Base-by-base conservation (phyloP, 2,329 filamentous ascomycete genomes). In the Fusarium citri region DNA sequence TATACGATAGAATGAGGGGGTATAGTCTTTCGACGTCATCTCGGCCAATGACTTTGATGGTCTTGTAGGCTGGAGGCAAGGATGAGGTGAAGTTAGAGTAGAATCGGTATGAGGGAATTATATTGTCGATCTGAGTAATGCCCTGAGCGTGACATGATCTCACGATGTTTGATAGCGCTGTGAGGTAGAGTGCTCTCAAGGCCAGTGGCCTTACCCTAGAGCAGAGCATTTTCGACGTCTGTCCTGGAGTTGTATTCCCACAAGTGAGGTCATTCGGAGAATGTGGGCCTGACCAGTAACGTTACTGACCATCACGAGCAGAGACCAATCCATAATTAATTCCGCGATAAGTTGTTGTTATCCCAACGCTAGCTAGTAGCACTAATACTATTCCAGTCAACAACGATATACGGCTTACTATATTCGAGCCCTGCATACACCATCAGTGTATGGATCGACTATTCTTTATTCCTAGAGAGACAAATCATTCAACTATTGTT, bases 1-100 rank as follows among this genome's bases (percentile, higher is more conserved):
- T 25, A 15, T 56, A 63, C n/a, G 26, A 56, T 16, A 48, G 34
- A 7, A 63, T 34, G 11, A 63, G 59, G 30, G 34, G 22, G 14
- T 57, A 60, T 8, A 25, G 8, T 10, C 3, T 48, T 22, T 26
- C 30, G 2, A 49, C 15, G 1, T 34, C 30, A 5, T 8, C 18
- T 14, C 12, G 2, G 11, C 30, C 5, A 3, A 45, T 47, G 16
- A 37, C 12, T 41, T 11, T 18, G 31, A 37, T 59, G 18, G n/a
- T 64, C 8, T 8, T 22, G 10, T 46, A 47, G 18, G n/a, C 22
- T 31, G 28, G 15, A n/a, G 15, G 6, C 5, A 42, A 25, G 6
- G 8, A 12, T 6, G 28, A 10, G 12, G 45, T 61, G 8, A 22
- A 14, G 16, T 56, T 45, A 8, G 49, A 31, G 11, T 26, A 18